Evolutionary conservation across 805 yeast species (phyloP).

Genomic region (Teunomyces lycoperdinae): DNA sequence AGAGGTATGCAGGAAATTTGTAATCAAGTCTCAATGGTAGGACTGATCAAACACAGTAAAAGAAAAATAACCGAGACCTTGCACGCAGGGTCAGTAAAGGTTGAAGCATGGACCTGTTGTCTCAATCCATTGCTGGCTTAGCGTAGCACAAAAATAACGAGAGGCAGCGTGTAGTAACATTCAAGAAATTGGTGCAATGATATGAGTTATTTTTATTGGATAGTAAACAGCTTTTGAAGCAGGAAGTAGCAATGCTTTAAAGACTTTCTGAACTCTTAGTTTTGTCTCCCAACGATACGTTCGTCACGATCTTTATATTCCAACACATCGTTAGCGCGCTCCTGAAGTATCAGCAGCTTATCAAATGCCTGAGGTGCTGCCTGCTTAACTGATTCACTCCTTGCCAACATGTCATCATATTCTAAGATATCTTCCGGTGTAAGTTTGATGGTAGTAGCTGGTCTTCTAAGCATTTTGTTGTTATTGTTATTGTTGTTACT

Average conservation of each 20-base stretch:
- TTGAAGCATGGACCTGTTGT: no score
- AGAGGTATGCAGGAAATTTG: constrained; percentile 1
- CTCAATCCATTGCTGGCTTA: no score
- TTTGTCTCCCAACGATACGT: neutral
- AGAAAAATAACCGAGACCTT: neutral
- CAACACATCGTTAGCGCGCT: neutral
- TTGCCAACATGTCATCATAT: constrained; percentile 36
- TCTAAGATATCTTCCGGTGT: constrained; percentile 65
- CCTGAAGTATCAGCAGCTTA: constrained; percentile 3
- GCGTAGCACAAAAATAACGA: no score
- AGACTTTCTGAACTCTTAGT: neutral
- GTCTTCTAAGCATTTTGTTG: constrained; percentile 59
- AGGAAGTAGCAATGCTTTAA: no score
- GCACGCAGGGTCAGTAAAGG: no score
- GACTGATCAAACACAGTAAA: neutral
- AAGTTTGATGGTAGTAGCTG: constrained; percentile 63
- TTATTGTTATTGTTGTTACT: neutral
- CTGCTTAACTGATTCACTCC: constrained; percentile 2
- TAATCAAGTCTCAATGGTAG: neutral
- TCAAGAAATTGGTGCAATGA: no score
- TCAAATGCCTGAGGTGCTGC: neutral
- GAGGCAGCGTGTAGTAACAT: no score
- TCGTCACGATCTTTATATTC: neutral
- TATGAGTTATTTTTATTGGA: no score
- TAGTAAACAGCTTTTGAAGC: no score